Conservation (phyloP, 106 monocot genomes). For the Phalaenopsis equestris region DNA sequence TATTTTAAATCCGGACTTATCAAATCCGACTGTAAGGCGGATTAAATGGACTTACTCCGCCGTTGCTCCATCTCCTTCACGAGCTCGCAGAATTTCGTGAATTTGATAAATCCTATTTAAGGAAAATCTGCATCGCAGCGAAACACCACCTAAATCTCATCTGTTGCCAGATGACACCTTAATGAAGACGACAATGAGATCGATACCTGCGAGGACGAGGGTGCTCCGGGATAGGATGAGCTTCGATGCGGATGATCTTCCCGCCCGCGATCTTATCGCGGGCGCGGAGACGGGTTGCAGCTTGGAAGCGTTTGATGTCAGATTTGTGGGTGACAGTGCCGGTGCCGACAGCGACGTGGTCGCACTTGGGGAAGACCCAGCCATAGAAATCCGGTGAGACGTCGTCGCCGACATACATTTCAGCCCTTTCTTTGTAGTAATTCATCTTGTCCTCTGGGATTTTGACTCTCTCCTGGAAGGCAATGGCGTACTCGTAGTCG, state of each 20-base stretch:
- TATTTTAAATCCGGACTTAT: too few species aligned
- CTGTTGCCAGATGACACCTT: too few species aligned
- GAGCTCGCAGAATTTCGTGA: too few species aligned
- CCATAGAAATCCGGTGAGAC: constrained; percentile 97
- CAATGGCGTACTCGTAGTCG: constrained; percentile 83
- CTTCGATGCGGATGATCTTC: constrained; percentile 72
- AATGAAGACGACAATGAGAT: too few species aligned
- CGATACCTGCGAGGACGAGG: constrained; percentile 59
- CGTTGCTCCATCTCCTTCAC: too few species aligned
- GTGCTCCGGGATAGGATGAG: constrained; percentile 93
- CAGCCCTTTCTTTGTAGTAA: constrained; percentile 61
- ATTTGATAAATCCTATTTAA: too few species aligned
- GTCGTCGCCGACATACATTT: constrained; percentile 96
- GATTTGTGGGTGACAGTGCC: constrained; percentile 93
- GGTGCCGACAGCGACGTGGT: constrained; percentile 93
- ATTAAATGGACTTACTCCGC: too few species aligned
- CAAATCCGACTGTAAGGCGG: too few species aligned
- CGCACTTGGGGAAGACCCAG: constrained; percentile 98
- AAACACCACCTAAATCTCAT: too few species aligned
- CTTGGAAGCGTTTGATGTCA: constrained; percentile 92
- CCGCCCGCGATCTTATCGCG: constrained; percentile 74
- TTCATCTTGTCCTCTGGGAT: constrained; percentile 69
- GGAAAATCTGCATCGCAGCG: too few species aligned
- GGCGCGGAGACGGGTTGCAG: constrained; percentile 77
- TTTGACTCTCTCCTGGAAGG: constrained; percentile 63